Conservation (phyloP, 352 stramenopile genomes). For the Pythium aristosporum region DNA sequence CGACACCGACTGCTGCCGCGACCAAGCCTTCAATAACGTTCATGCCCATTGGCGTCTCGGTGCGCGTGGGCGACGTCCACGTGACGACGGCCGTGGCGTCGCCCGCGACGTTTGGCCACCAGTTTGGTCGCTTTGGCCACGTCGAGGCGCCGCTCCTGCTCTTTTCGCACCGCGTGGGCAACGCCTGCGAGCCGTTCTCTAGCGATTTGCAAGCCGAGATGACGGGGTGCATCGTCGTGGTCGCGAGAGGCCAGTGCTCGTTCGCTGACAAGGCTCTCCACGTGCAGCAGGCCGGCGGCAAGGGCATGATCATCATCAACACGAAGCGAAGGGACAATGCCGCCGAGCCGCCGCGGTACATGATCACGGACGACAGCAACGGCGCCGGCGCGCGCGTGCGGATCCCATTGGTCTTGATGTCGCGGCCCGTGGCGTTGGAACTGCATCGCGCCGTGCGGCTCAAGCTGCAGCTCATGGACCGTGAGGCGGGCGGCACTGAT, state of each 20-base stretch:
- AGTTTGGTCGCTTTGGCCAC: conserved; percentile 37
- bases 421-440: conserved; percentile 44
- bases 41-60: conserved; percentile 53
- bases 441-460: conserved; percentile 39
- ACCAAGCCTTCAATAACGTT: conserved; percentile 14
- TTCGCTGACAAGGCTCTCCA: conserved; percentile 77
- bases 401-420: conserved; percentile 75
- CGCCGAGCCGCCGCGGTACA: conserved; percentile 55
- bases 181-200: conserved; percentile 47
- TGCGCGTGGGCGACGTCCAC: conserved; percentile 58
- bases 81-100: conserved; percentile 67
- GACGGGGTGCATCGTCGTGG: conserved; percentile 63
- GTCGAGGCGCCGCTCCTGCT: conserved; percentile 62
- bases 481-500: background rate
- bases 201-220: conserved; percentile 24
- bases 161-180: conserved; percentile 36
- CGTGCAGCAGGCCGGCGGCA: conserved; percentile 54
- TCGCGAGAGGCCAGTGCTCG: conserved; percentile 64
- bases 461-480: conserved; percentile 18
- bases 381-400: conserved; percentile 42
- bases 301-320: conserved; percentile 72
- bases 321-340: conserved; percentile 34
- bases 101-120: conserved; percentile 61
- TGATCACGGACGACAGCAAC: conserved; percentile 57
- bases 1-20: background rate